Conservation (phyloP, 495 filamentous ascomycete genomes). For the Aspergillus conjunctus region DNA sequence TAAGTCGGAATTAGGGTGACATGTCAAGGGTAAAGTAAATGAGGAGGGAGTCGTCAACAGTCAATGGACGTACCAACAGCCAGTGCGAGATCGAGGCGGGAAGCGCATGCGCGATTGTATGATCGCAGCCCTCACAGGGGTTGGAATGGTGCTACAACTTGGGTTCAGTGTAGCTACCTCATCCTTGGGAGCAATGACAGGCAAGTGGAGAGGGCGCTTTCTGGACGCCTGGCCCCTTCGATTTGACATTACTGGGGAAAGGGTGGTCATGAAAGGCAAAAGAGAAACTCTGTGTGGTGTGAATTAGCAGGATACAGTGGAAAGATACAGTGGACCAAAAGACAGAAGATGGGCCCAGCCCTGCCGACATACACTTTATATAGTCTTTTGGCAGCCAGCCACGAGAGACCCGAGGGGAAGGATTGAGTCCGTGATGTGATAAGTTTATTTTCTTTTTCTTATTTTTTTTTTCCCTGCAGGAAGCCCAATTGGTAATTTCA, state of each 20-base stretch:
- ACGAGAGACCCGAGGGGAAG: not conserved
- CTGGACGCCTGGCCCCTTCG: slow-evolving; percentile 37
- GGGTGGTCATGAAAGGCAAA: slow-evolving; percentile 36
- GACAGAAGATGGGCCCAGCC: not conserved
- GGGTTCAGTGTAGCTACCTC: slow-evolving; percentile 26
- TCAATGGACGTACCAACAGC: slow-evolving; percentile 52
- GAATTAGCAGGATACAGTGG: slow-evolving; percentile 9
- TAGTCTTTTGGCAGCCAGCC: not conserved
- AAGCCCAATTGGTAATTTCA: slow-evolving; percentile 16
- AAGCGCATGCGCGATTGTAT: slow-evolving; percentile 49
- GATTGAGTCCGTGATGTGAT: not conserved
- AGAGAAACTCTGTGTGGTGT: slow-evolving; percentile 3
- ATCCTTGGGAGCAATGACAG: slow-evolving; percentile 54
- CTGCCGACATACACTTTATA: not conserved
- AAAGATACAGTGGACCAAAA: not conserved
- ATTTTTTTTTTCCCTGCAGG: not conserved
- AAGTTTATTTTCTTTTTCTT: not conserved
- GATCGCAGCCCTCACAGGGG: slow-evolving; percentile 31
- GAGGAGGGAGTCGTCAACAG: slow-evolving; percentile 15
- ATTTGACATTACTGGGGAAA: slow-evolving; percentile 42
- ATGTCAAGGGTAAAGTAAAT: slow-evolving; percentile 17
- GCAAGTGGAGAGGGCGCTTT: slow-evolving; percentile 43
- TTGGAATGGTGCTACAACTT: slow-evolving; percentile 5
- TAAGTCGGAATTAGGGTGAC: slow-evolving; percentile 10
- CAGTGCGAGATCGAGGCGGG: slow-evolving; percentile 55